Evolutionary conservation across 805 yeast species (phyloP).

Genomic region (Candida gorgasii): DNA sequence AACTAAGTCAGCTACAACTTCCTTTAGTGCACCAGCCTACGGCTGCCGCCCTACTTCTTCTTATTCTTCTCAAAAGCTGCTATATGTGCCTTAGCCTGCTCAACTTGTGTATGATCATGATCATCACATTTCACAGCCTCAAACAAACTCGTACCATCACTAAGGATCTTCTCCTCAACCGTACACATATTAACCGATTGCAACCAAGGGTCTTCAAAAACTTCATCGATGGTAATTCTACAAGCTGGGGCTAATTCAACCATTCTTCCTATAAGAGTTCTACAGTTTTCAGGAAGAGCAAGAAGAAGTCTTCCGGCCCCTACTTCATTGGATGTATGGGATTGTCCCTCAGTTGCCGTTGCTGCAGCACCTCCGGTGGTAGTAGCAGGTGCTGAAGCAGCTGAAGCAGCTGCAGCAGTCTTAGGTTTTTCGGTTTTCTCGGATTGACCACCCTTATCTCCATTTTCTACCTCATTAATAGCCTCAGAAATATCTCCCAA

Average conservation of each 20-base stretch:
- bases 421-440: not conserved
- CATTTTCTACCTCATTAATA: too few relatives aligned
- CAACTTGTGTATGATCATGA: slow-evolving; percentile 86
- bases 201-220: slow-evolving; percentile 73
- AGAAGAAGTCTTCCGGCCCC: slow-evolving; percentile 73
- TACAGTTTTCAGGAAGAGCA: slow-evolving; percentile 70
- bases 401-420: not conserved
- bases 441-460: too few relatives aligned
- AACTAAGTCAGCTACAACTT: too few relatives aligned
- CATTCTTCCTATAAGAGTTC: slow-evolving; percentile 71
- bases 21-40: too few relatives aligned
- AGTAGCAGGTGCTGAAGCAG: too few relatives aligned
- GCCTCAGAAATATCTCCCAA: slow-evolving; percentile 16
- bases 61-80: slow-evolving; percentile 89
- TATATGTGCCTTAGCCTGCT: slow-evolving; percentile 92
- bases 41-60: slow-evolving; percentile 52
- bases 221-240: slow-evolving; percentile 77
- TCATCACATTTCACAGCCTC: slow-evolving; percentile 48
- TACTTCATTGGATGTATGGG: slow-evolving; percentile 63
- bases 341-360: slow-evolving; percentile 26
- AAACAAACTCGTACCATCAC: slow-evolving; percentile 33
- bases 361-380: not conserved
- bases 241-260: slow-evolving; percentile 85
- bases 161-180: slow-evolving; percentile 40
- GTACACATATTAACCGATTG: slow-evolving; percentile 68